phyloP scores from a whole-genome alignment of 768 basidiomycete species.

The Rossbeevera mucosa region DNA sequence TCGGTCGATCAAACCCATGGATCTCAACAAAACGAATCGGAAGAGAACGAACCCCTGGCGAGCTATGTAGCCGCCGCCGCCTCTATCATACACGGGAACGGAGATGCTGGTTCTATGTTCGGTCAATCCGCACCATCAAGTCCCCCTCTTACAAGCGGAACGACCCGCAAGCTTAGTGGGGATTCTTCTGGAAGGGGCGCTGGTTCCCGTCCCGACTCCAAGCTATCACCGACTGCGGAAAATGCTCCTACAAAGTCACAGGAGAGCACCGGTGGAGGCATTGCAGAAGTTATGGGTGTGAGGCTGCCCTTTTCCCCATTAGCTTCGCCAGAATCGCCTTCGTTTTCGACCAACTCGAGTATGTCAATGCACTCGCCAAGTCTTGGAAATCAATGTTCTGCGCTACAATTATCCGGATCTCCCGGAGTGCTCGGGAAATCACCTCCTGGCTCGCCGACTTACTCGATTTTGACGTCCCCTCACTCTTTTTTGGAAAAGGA shows the following conservation, averaged over 20 bases:
- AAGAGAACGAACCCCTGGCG: slow-evolving; percentile 25
- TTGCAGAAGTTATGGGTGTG: slow-evolving; percentile 27
- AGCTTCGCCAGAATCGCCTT: slow-evolving; percentile 29
- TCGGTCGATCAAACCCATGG: slow-evolving; percentile 17
- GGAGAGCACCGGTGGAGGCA: slow-evolving; percentile 15
- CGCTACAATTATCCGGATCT: slow-evolving; percentile 16
- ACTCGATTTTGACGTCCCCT: slow-evolving; percentile 36
- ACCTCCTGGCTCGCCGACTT: slow-evolving; percentile 22
- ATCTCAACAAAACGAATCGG: slow-evolving; percentile 18
- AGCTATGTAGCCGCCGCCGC: slow-evolving; percentile 11
- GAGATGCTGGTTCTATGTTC: slow-evolving; percentile 13
- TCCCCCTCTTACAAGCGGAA: slow-evolving; percentile 22
- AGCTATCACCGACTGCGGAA: slow-evolving; percentile 29
- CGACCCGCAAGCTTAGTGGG: slow-evolving; percentile 30
- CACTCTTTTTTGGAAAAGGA: slow-evolving; percentile 32
- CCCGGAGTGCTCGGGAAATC: slow-evolving; percentile 18
- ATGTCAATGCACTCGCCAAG: slow-evolving; percentile 18
- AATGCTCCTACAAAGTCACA: slow-evolving; percentile 16
- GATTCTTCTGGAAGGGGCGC: slow-evolving; percentile 31
- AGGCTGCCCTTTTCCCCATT: slow-evolving; percentile 30
- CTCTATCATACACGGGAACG: slow-evolving; percentile 20
- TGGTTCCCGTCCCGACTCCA: slow-evolving; percentile 39
- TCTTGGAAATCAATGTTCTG: slow-evolving; percentile 12
- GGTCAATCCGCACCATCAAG: slow-evolving; percentile 21
- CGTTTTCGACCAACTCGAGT: slow-evolving; percentile 30